Base-by-base conservation (phyloP, 306 rosid species). In the Mimosa bimucronata region DNA sequence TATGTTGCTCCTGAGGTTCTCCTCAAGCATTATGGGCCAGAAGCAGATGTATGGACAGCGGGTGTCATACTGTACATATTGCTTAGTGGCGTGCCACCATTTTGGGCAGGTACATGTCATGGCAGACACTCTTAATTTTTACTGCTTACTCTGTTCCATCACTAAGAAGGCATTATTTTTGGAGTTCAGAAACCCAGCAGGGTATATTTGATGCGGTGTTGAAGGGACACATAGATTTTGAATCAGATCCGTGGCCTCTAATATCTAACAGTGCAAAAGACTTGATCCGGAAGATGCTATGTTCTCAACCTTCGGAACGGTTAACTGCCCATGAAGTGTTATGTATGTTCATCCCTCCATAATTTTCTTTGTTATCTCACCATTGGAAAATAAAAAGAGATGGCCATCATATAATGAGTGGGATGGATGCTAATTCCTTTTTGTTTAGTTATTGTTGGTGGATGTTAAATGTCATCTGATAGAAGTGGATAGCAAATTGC, bases 1-100 rank as follows among this genome's bases (percentile, higher is more conserved):
- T 94, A 94, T 83, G 98, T 94, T 74, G 98, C 98, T 85, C 98
- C 98, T 18, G 98, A 94, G 89, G 98, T 94, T 85, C 98, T 94
- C 71, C 97, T 92, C 66, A 94, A 94, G 90, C 90, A 90, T 82
- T 94, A 94, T 87, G 98, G 98, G 18, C 97, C 91, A 25, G 97
- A 94, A 84, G 97, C 96, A 34, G 98, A 94, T 80, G 98, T 94
- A 18, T 94, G 98, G 98, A 94, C 98, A 13, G 97, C 98, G 0
- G 98, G 98, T 42, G 98, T 94, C 87, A 94, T 93, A 78, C 87
- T 93, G 40, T 93, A 93, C 81, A 93, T 93, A 74, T 79, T 93
- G 86, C 92, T 93, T 40, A 93, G 98, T 83, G 98, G 98, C 3
- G 98, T 93, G 79, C 98, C 98, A 0, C 98, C 98, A 16, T 94